phyloP scores from a whole-genome alignment of 2,329 filamentous ascomycete species.

The Colletotrichum lini region DNA sequence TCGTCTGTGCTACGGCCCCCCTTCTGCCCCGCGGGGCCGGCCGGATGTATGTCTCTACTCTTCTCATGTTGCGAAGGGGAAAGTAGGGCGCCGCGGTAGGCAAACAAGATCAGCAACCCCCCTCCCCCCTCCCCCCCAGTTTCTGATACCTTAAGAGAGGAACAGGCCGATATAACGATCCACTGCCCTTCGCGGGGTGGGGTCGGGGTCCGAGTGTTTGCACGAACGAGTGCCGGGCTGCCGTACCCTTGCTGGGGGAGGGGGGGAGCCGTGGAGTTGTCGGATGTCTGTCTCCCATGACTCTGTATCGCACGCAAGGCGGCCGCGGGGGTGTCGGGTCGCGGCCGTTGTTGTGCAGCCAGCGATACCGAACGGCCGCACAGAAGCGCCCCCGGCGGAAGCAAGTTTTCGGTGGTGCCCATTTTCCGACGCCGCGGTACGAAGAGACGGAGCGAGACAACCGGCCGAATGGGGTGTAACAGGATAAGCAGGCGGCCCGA shows the following conservation, averaged over 20 bases:
- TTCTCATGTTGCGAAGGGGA: slow-evolving; percentile 30
- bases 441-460: slow-evolving; percentile 4
- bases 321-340: background rate
- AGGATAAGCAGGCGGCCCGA: background rate
- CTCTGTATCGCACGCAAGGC: background rate
- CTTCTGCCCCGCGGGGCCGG: slow-evolving; percentile 6
- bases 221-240: slow-evolving; percentile 11
- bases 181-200: slow-evolving; percentile 18
- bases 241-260: background rate
- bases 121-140: background rate
- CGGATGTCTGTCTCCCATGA: background rate
- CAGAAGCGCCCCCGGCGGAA: slow-evolving; percentile 3
- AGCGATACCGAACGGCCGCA: slow-evolving; percentile 37
- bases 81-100: background rate
- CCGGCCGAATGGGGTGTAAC: slow-evolving; percentile 1
- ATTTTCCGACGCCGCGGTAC: slow-evolving; percentile 19
- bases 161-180: slow-evolving; percentile 33
- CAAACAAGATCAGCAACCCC: slow-evolving; percentile 13
- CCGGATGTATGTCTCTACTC: slow-evolving; percentile 31
- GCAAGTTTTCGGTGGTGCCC: slow-evolving; percentile 15
- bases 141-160: slow-evolving; percentile 16
- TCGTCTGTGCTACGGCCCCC: slow-evolving; percentile 28
- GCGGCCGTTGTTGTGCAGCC: slow-evolving; percentile 7
- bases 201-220: slow-evolving; percentile 18
- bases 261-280: background rate